These are phyloP conservation scores for Phialophora expanda DNA, from an alignment of 2,329 filamentous ascomycete species.

Conservation along the genomic window DNA sequence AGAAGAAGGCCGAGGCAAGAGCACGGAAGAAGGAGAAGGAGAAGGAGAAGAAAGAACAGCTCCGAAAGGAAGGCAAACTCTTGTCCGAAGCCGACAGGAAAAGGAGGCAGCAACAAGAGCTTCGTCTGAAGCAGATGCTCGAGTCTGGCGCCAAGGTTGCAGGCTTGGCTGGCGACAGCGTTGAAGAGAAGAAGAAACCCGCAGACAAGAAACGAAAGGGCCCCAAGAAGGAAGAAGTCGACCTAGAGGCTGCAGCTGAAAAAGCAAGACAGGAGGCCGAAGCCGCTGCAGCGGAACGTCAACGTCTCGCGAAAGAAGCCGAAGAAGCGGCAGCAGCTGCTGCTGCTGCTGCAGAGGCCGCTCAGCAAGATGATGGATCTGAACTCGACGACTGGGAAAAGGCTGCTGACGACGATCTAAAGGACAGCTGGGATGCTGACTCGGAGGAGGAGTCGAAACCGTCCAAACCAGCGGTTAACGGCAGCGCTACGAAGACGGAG, in stretches of 20 bases:
- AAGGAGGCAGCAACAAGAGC: slow-evolving; percentile 53
- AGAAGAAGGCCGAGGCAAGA: slow-evolving; percentile 53
- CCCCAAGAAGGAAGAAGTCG: slow-evolving; percentile 65
- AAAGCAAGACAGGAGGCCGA: slow-evolving; percentile 53
- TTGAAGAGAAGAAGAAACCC: slow-evolving; percentile 76
- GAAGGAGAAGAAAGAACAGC: slow-evolving; percentile 57
- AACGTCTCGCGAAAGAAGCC: slow-evolving; percentile 69
- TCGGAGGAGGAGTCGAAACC: slow-evolving; percentile 66
- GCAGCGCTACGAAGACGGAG: slow-evolving; percentile 12
- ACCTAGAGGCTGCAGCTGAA: slow-evolving; percentile 56
- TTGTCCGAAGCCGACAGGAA: slow-evolving; percentile 57
- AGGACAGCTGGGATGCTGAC: slow-evolving; percentile 94
- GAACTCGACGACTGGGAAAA: slow-evolving; percentile 81
- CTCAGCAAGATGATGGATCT: slow-evolving; percentile 64
- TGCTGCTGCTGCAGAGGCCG: slow-evolving; percentile 69
- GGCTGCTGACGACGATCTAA: slow-evolving; percentile 75
- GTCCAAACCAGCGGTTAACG: slow-evolving; percentile 15
- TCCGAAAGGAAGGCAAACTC: slow-evolving; percentile 56
- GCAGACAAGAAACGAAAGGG: slow-evolving; percentile 73
- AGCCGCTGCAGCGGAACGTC: slow-evolving; percentile 61
- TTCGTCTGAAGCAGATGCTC: slow-evolving; percentile 57
- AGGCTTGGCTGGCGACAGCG: slow-evolving; percentile 51
- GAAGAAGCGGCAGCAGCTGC: slow-evolving; percentile 79
- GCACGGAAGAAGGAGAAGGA: slow-evolving; percentile 57
- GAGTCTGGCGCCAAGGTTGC: slow-evolving; percentile 54